These are phyloP conservation scores for Boletus vermiculosoides DNA, from an alignment of 768 basidiomycete genomes.

Conservation along the genomic window DNA sequence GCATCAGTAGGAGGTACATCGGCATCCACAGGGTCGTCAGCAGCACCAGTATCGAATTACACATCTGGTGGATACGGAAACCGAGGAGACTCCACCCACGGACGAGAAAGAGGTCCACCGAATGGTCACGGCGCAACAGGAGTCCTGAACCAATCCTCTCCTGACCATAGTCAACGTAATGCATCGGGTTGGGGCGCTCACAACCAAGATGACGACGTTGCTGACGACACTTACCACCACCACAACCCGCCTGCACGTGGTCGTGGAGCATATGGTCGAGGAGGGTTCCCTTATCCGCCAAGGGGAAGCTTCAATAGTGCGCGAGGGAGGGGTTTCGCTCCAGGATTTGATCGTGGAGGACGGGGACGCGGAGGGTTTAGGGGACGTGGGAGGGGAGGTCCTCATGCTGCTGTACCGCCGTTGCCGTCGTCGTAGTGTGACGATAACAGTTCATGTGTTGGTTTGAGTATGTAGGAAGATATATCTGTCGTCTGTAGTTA, in stretches of 20 bases:
- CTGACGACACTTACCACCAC: not conserved
- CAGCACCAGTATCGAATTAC: slow-evolving; percentile 1
- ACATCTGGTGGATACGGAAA: not conserved
- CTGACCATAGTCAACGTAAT: not conserved
- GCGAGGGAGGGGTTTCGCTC: slow-evolving; percentile 35
- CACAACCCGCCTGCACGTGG: slow-evolving; percentile 23
- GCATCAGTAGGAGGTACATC: slow-evolving; percentile 6
- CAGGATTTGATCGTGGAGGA: slow-evolving; percentile 32
- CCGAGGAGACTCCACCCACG: slow-evolving; percentile 1
- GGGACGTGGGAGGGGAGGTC: slow-evolving; percentile 33
- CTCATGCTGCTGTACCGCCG: not conserved
- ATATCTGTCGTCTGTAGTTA: slow-evolving; percentile 6
- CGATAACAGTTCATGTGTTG: not conserved
- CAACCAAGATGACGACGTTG: slow-evolving; percentile 4
- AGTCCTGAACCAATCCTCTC: not conserved
- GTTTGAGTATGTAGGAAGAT: not conserved
- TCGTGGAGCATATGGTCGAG: slow-evolving; percentile 31
- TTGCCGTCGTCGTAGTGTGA: slow-evolving; percentile 7
- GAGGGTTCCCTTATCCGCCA: slow-evolving; percentile 22
- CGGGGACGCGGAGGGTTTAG: slow-evolving; percentile 32
- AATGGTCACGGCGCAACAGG: slow-evolving; percentile 9
- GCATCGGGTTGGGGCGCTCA: not conserved
- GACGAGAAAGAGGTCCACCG: slow-evolving; percentile 7
- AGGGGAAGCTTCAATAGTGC: slow-evolving; percentile 22
- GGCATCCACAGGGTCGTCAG: not conserved